Base-by-base conservation (phyloP, 2,329 filamentous ascomycete genomes). In the Botrytis squamosa region DNA sequence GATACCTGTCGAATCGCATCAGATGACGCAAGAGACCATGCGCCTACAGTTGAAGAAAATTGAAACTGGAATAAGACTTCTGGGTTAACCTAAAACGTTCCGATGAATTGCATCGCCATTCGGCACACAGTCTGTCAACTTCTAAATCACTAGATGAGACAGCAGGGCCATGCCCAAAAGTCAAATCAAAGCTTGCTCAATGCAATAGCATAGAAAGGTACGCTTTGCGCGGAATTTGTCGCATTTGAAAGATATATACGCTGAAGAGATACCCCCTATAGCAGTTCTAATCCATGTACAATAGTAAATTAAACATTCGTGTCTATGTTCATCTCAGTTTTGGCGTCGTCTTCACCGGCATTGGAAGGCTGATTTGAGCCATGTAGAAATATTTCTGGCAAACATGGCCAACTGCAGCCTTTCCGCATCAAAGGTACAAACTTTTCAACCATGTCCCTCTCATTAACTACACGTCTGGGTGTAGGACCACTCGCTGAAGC, bases 331-430 rank as follows among this genome's bases (percentile, higher is more conserved):
- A 57, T 42, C 10, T 42, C 1, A 25, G 40, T 33, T 40, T 42
- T 7, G 49, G 40, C 36, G 10, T 40, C 42, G 1, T 66, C 64
- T 40, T 42, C 10, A 16, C 29, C n/a, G 1, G 10, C 9, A 4
- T 20, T 1, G n/a, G 38, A 16, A 22, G 36, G 49, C 18, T 42
- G 66, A 44, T 38, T 7, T 38, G 9, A 40, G 3, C 25, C 60
- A n/a, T 63, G 6, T 2, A 25, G 7, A 25, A 33, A 33, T 22
- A 25, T 20, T 42, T n/a, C 12, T 40, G 80, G 80, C n/a, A 79
- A 70, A 75, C 81, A 82, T 40, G 77, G 46, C 81, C 81, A 82
- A 65, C 79, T 82, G 71, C 81, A 82, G 2, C 81, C 80, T 66
- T 80, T 77, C 59, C 81, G 77, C n/a, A 82, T 80, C 68, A 82